Evolutionary conservation across 1,284 basidiomycete species (phyloP).

Genomic region (Boletellus deceptivus): DNA sequence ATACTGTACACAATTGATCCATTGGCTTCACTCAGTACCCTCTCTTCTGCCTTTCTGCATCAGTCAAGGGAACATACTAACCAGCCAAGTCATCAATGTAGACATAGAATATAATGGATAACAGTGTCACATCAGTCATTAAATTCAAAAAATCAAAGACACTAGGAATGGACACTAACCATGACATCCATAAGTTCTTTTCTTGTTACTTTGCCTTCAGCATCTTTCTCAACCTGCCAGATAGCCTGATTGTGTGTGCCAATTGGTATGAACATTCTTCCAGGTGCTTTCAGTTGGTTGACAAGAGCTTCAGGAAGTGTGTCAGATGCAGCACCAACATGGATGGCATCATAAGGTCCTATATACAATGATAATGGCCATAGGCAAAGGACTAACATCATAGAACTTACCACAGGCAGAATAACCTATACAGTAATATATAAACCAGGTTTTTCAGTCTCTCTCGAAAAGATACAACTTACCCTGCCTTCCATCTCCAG

Average conservation of each 20-base stretch:
- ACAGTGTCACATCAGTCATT: constrained; percentile 6
- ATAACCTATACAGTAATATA: constrained; percentile 24
- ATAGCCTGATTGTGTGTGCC: constrained; percentile 66
- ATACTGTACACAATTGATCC: background rate
- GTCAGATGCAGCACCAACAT: constrained; percentile 92
- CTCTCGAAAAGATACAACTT: background rate
- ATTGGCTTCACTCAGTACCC: constrained; percentile 17
- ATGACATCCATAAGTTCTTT: constrained; percentile 78
- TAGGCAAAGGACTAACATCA: background rate
- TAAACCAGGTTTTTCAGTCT: background rate
- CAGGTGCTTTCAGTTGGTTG: constrained; percentile 80
- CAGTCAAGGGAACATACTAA: constrained; percentile 32
- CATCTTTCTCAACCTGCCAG: constrained; percentile 80
- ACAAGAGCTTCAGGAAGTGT: constrained; percentile 71
- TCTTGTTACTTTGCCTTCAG: constrained; percentile 64
- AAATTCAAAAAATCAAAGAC: constrained; percentile 16
- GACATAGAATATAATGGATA: background rate
- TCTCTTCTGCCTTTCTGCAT: constrained; percentile 24
- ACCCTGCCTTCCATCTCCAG: constrained; percentile 84
- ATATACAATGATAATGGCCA: background rate
- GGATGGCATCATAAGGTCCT: constrained; percentile 87
- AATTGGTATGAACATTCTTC: constrained; percentile 93
- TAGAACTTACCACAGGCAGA: constrained; percentile 24
- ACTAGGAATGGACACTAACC: constrained; percentile 45
- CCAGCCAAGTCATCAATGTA: background rate